phyloP scores from a whole-genome alignment of 2,329 filamentous ascomycete species.

The Xylaria sp. region DNA sequence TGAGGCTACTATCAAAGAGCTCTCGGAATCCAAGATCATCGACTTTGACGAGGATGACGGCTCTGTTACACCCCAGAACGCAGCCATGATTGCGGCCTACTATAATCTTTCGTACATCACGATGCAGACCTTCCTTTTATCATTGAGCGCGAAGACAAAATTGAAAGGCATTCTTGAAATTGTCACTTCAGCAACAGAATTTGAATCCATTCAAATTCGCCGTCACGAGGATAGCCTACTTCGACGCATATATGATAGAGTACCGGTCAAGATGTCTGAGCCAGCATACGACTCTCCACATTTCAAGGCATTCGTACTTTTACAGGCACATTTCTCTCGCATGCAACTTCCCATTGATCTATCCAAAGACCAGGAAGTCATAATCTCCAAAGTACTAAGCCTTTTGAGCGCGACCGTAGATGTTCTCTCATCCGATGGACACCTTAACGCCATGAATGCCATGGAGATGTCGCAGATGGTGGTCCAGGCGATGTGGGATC shows the following conservation, averaged over 20 bases:
- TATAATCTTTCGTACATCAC: constrained; percentile 99
- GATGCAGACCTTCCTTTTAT: constrained; percentile 98
- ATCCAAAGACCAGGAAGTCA: constrained; percentile 91
- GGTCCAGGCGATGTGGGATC: constrained; percentile 98
- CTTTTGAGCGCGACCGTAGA: constrained; percentile 93
- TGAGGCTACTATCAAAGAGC: constrained; percentile 88
- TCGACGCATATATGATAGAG: constrained; percentile 90
- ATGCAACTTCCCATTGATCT: constrained; percentile 97
- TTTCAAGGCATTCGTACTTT: constrained; percentile 96
- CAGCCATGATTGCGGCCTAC: constrained; percentile 97
- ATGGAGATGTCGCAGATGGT: constrained; percentile 99
- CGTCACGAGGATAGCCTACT: constrained; percentile 90
- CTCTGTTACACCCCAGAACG: constrained; percentile 86
- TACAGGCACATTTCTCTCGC: constrained; percentile 96
- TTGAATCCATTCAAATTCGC: constrained; percentile 92
- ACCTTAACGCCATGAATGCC: constrained; percentile 95
- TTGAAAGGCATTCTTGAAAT: constrained; percentile 98
- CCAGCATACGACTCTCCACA: constrained; percentile 90
- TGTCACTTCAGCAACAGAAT: constrained; percentile 94
- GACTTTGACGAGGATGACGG: constrained; percentile 96
- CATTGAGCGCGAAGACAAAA: constrained; percentile 87
- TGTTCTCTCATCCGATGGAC: constrained; percentile 92
- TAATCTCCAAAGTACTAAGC: constrained; percentile 85
- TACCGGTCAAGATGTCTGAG: constrained; percentile 94
- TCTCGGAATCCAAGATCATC: constrained; percentile 93